Evolutionary conservation across 345 rosid genomes (phyloP), one percentile per base, ranked within the genome.

Genomic region (Aquilaria sinensis): DNA sequence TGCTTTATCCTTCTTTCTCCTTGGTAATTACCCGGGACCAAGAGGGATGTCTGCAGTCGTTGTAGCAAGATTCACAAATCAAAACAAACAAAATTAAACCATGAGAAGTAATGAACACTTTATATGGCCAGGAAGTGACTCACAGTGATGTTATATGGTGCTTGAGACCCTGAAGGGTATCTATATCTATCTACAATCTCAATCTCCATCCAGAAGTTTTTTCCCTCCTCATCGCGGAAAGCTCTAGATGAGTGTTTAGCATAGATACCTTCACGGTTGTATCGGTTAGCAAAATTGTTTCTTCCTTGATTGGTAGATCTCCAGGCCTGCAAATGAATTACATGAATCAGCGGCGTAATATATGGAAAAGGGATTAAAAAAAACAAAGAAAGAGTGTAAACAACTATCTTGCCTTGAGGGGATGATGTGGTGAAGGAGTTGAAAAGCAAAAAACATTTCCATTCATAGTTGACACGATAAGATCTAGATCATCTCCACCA

Each of bases 401-500:
- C 61, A 16, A 53, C 31, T 61, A 65, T 67, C 85, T 54, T 85
- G 71, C 99, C 97, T 95, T 95, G 49, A 95, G 89, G 61, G 98
- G 97, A 82, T 95, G 97, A 67, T 95, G 94, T 30, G 96, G 94
- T 69, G 85, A 69, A 61, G 99, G 96, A 16, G 98, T 87, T 4
- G 99, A 95, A 82, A 95, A 95, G 87, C 98, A 95, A 71, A 95
- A 91, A 62, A 95, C 98, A 63, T 95, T 95, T 56, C 99, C 97
- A 30, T 91, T 95, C 99, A 89, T 95, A 55, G 99, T 95, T 57
- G 99, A 77, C 61, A 95, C 97, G 54, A 91, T 70, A 67, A 95
- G 98, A 82, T 95, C 98, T 62, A 95, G 97, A 80, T 95, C 99
- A 78, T 91, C 99, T 58, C 99, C 97, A 66, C 99, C 99, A 53